These are phyloP conservation scores for Volvox reticuliferus DNA, from an alignment of 139 green algal genomes.

Conservation along the genomic window DNA sequence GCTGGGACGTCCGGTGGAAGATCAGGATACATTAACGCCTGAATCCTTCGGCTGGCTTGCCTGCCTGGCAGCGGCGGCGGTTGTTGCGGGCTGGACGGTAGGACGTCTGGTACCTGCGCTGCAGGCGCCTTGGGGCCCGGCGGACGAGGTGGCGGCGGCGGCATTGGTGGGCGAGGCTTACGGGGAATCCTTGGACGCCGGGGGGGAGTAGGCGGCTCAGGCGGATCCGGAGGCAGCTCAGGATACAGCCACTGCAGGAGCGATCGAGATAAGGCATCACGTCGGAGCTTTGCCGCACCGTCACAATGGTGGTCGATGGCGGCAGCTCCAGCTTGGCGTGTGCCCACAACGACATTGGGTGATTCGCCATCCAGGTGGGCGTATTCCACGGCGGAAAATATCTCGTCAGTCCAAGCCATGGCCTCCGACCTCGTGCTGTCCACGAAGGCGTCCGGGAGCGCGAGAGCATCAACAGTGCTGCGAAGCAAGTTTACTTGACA, in stretches of 20 bases:
- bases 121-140: too few relatives aligned
- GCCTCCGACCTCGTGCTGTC: not conserved
- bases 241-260: not conserved
- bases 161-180: not conserved
- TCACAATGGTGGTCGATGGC: too few relatives aligned
- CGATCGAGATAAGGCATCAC: not conserved
- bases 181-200: not conserved
- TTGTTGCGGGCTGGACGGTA: not conserved
- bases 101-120: too few relatives aligned
- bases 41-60: not conserved
- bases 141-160: not conserved
- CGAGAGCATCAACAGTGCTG: not conserved
- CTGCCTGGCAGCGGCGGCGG: not conserved
- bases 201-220: not conserved
- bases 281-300: too few relatives aligned
- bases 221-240: not conserved
- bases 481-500: not conserved
- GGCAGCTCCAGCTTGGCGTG: too few relatives aligned
- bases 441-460: not conserved
- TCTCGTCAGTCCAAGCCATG: not conserved
- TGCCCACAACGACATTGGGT: not conserved
- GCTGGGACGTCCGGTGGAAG: not conserved
- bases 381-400: not conserved
- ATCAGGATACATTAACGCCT: constrained; percentile 4
- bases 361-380: not conserved